Evolutionary conservation across 495 filamentous ascomycete species (phyloP).

Genomic region (Penicillium alfredii): DNA sequence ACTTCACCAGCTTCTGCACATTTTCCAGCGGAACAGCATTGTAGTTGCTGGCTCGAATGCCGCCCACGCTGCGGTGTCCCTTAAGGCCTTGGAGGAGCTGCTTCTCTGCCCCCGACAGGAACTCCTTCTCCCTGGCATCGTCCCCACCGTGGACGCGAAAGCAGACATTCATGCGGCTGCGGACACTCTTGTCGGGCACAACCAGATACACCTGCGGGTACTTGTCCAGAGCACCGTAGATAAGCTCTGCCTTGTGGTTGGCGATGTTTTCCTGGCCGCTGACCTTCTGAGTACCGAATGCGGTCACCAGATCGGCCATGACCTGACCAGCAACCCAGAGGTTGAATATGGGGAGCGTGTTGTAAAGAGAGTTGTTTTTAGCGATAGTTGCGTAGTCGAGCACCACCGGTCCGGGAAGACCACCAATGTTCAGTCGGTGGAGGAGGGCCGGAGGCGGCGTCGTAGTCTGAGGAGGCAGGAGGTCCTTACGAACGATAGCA

Average conservation of each 20-base stretch:
- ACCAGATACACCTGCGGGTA: slow-evolving; percentile 62
- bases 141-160: slow-evolving; percentile 59
- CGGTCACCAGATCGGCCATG: slow-evolving; percentile 58
- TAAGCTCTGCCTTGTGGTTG: slow-evolving; percentile 60
- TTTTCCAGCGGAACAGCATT: slow-evolving; percentile 58
- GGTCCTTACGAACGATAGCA: slow-evolving; percentile 67
- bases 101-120: slow-evolving; percentile 60
- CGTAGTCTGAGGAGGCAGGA: slow-evolving; percentile 58
- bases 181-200: slow-evolving; percentile 63
- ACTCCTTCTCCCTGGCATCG: slow-evolving; percentile 65
- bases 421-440: slow-evolving; percentile 54
- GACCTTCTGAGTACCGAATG: slow-evolving; percentile 58
- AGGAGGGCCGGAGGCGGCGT: slow-evolving; percentile 58
- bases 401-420: slow-evolving; percentile 68
- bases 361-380: slow-evolving; percentile 88
- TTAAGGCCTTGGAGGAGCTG: slow-evolving; percentile 61
- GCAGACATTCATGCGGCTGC: slow-evolving; percentile 90
- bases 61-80: slow-evolving; percentile 75
- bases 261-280: slow-evolving; percentile 59
- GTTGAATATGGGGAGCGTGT: slow-evolving; percentile 91
- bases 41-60: slow-evolving; percentile 46
- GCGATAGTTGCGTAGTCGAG: slow-evolving; percentile 74
- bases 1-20: slow-evolving; percentile 55
- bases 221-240: slow-evolving; percentile 72
- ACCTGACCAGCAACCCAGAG: slow-evolving; percentile 85